phyloP scores from a whole-genome alignment of 2,329 filamentous ascomycete genomes.

The Gaeumannomyces sp. region DNA sequence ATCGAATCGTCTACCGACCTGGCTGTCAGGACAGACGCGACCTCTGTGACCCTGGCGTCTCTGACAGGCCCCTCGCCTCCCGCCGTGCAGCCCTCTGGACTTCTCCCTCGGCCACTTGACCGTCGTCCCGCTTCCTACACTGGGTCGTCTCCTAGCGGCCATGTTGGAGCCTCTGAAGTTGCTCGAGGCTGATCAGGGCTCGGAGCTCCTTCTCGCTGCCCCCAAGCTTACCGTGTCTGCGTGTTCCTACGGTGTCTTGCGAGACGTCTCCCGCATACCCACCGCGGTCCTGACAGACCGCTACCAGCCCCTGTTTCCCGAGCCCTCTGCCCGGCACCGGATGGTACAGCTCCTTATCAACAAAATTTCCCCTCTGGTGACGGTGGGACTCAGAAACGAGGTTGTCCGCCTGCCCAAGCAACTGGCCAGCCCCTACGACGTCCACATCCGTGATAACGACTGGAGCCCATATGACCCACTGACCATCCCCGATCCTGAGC shows the following conservation, averaged over 20 bases:
- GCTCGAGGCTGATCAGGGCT: not conserved
- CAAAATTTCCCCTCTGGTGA: conserved; percentile 31
- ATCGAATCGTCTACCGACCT: conserved; percentile 29
- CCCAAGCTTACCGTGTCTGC: conserved; percentile 33
- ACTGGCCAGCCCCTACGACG: not conserved
- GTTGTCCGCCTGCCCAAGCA: conserved; percentile 3
- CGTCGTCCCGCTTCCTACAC: conserved; percentile 26
- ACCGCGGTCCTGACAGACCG: conserved; percentile 28
- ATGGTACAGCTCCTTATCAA: conserved; percentile 32
- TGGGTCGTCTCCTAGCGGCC: conserved; percentile 19
- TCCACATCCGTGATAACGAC: not conserved
- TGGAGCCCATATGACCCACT: not conserved
- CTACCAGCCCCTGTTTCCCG: conserved; percentile 33
- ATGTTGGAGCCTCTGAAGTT: not conserved
- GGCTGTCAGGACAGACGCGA: conserved; percentile 31
- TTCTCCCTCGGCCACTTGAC: conserved; percentile 33
- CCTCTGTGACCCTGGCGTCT: conserved; percentile 5
- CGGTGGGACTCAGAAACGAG: conserved; percentile 26
- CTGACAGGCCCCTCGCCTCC: not conserved
- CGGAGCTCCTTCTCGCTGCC: conserved; percentile 15
- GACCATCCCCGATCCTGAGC: not conserved
- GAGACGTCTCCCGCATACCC: conserved; percentile 23
- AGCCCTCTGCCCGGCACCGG: conserved; percentile 29
- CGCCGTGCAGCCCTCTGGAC: conserved; percentile 27
- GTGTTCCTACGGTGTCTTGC: conserved; percentile 33